Conservation (phyloP, 306 rosid species). For the Canavalia ensiformis region DNA sequence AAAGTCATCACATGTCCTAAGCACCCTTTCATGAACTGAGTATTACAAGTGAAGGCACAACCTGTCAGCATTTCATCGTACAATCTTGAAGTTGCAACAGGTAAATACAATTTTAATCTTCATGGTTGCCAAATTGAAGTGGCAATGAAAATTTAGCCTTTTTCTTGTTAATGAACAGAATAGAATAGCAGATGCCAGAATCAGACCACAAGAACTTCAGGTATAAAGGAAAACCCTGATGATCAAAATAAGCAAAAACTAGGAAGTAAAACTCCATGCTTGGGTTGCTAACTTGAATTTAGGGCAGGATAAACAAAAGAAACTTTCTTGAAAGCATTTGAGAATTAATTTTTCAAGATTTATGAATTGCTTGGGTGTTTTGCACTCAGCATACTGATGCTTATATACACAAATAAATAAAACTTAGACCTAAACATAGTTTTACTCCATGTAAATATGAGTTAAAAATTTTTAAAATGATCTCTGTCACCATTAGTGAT, state of each 20-base stretch:
- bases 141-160: neutral
- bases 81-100: constrained; percentile 9
- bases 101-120: constrained; percentile 27
- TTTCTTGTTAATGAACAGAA: constrained; percentile 23
- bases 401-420: neutral
- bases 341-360: neutral
- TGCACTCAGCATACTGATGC: neutral
- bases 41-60: constrained; percentile 14
- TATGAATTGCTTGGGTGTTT: neutral
- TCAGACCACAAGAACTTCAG: neutral
- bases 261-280: neutral
- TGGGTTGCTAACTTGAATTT: neutral
- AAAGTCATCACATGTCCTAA: constrained; percentile 76
- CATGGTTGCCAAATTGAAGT: constrained; percentile 7
- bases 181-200: neutral
- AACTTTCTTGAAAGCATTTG: too few relatives aligned
- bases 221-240: constrained; percentile 6
- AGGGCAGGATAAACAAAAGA: neutral
- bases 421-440: neutral
- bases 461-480: neutral
- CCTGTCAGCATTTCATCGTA: constrained; percentile 31
- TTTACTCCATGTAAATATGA: neutral
- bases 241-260: constrained; percentile 4
- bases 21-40: constrained; percentile 72
- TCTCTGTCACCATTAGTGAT: neutral